Percentiles rank a stretch among this genome's conserved stretches.
These are phyloP conservation scores for Mortierella sp. DNA, from an alignment of 371 early-diverging fungal species.

Conservation along the genomic window DNA sequence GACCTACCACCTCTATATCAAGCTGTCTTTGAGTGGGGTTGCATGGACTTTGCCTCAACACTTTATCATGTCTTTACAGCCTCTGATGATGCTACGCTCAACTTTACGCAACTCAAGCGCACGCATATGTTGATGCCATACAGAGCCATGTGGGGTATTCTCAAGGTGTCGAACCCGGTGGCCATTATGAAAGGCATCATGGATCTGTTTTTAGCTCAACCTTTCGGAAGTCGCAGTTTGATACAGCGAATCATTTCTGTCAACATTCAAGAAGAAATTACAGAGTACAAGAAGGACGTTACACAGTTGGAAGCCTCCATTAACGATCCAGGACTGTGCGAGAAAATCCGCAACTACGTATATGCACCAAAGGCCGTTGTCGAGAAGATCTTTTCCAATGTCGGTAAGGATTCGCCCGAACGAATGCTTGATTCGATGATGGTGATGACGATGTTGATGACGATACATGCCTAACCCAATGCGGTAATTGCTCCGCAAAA, in stretches of 20 bases:
- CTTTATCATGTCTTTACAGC: constrained; percentile 72
- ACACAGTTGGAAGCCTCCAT: constrained; percentile 61
- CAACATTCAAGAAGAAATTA: constrained; percentile 66
- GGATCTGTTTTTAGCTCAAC: constrained; percentile 76
- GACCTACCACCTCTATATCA: constrained; percentile 65
- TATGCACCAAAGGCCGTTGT: constrained; percentile 55
- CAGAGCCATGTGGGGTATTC: constrained; percentile 64
- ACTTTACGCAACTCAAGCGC: constrained; percentile 66
- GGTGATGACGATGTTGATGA: not conserved
- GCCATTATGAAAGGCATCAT: constrained; percentile 72
- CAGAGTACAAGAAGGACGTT: constrained; percentile 66
- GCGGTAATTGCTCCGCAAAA: not conserved
- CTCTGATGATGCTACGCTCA: constrained; percentile 69
- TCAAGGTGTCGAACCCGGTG: constrained; percentile 75
- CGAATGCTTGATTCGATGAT: not conserved
- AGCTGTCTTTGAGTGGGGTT: constrained; percentile 73
- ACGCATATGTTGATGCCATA: constrained; percentile 74
- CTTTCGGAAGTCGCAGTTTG: constrained; percentile 72
- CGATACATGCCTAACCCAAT: not conserved
- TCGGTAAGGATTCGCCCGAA: constrained; percentile 12
- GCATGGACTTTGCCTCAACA: constrained; percentile 75
- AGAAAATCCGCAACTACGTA: constrained; percentile 69
- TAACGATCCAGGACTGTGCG: constrained; percentile 63
- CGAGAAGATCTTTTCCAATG: constrained; percentile 40
- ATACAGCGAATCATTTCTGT: constrained; percentile 72